Percentiles rank a stretch among this genome's conserved stretches.
These are phyloP conservation scores for Pulveroboletus sp. DNA, from an alignment of 768 basidiomycete species.

Conservation along the genomic window DNA sequence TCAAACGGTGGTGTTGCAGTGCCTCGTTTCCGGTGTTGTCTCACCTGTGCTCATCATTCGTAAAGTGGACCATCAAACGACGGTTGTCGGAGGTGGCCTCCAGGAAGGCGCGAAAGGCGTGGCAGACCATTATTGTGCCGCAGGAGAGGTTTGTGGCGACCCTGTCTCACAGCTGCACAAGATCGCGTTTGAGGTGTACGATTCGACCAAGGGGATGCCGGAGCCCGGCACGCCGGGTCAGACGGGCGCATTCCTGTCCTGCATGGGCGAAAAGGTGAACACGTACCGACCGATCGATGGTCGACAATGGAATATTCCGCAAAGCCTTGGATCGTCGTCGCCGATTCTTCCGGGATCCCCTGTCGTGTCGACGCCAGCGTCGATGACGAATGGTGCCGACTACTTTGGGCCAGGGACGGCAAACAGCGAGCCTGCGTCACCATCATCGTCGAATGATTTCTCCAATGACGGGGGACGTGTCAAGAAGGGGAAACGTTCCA, in stretches of 20 bases:
- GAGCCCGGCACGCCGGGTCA: conserved; percentile 76
- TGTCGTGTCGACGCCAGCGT: conserved; percentile 58
- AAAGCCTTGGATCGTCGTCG: conserved; percentile 44
- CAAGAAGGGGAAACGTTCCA: conserved; percentile 74
- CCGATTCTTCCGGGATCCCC: conserved; percentile 71
- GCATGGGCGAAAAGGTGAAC: conserved; percentile 93
- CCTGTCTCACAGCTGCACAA: conserved; percentile 96
- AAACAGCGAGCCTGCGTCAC: conserved; percentile 70
- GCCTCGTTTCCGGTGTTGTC: conserved; percentile 89
- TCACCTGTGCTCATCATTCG: conserved; percentile 93
- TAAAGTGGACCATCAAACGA: conserved; percentile 88
- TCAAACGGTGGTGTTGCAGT: conserved; percentile 92
- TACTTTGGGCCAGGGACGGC: conserved; percentile 55
- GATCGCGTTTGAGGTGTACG: conserved; percentile 90
- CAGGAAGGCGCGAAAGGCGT: conserved; percentile 86
- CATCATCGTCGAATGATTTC: conserved; percentile 59
- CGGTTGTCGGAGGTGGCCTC: conserved; percentile 86
- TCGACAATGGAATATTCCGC: conserved; percentile 67
- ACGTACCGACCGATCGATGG: conserved; percentile 84
- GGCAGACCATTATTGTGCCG: conserved; percentile 76
- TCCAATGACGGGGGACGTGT: conserved; percentile 85
- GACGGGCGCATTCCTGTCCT: conserved; percentile 82
- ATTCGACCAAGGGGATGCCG: conserved; percentile 62
- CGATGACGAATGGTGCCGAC: conserved; percentile 51
- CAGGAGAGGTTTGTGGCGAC: conserved; percentile 89